Percentiles rank a stretch among this genome's conserved stretches.
phyloP scores from a whole-genome alignment of 306 rosid genomes.

The Prunus persica region DNA sequence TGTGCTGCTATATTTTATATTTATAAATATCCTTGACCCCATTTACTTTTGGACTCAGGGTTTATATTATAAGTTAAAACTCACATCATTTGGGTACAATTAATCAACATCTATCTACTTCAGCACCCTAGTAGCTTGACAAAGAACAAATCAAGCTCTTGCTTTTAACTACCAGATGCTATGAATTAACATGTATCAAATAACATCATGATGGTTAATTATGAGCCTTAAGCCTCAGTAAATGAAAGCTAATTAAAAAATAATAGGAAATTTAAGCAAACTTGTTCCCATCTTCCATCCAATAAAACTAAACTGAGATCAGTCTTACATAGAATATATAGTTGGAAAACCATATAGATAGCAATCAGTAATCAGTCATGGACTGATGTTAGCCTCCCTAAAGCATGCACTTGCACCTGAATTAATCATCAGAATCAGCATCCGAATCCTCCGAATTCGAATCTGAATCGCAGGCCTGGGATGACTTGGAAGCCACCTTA shows the following conservation, averaged over 20 bases:
- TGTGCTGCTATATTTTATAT: too few species aligned
- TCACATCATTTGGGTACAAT: conserved; percentile 1
- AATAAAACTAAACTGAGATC: background rate
- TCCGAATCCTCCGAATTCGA: background rate
- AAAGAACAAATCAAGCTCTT: background rate
- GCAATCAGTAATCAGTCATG: too few species aligned
- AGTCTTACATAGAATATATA: background rate
- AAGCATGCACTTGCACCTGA: background rate
- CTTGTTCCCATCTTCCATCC: background rate
- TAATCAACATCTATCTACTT: background rate
- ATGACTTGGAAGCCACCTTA: background rate
- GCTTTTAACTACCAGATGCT: background rate
- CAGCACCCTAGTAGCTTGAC: background rate
- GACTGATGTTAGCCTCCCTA: background rate
- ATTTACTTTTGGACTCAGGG: background rate
- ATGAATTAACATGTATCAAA: background rate
- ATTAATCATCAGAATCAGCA: background rate
- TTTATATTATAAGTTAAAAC: background rate
- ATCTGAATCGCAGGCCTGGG: background rate
- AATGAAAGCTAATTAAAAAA: background rate
- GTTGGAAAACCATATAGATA: background rate
- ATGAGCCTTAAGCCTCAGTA: too few species aligned
- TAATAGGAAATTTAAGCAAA: background rate
- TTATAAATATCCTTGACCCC: background rate
- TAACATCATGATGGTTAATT: background rate